phyloP scores from a whole-genome alignment of 768 basidiomycete genomes.

The Auricularia sp. region DNA sequence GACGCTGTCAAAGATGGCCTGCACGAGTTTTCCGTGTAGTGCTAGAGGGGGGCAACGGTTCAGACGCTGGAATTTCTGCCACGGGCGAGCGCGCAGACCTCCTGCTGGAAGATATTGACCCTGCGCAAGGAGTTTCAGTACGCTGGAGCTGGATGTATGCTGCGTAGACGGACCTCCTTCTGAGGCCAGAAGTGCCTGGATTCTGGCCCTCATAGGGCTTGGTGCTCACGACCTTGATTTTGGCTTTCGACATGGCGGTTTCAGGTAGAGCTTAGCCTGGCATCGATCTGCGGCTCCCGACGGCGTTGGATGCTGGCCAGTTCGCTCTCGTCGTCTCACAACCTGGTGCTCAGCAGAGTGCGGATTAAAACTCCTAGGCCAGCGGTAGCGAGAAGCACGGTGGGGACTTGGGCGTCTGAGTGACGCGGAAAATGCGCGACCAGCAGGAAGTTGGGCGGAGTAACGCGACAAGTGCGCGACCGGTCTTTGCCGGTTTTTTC shows the following conservation, averaged over 20 bases:
- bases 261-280: not conserved
- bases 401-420: no score
- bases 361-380: no score
- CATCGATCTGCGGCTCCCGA: not conserved
- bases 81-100: conserved; percentile 38
- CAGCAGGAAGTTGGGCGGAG: no score
- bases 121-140: conserved; percentile 32
- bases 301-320: no score
- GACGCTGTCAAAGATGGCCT: conserved; percentile 88
- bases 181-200: conserved; percentile 94
- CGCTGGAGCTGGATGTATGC: not conserved
- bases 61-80: not conserved
- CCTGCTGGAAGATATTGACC: conserved; percentile 97
- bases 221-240: conserved; percentile 61
- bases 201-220: conserved; percentile 91
- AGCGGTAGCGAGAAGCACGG: no score
- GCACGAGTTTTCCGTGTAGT: conserved; percentile 98
- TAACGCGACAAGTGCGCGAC: no score
- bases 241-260: conserved; percentile 27
- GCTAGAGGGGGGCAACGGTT: conserved; percentile 31
- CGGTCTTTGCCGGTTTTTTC: no score
- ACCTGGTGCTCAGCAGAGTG: no score
- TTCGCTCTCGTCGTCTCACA: no score
- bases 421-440: no score
- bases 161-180: conserved; percentile 62